phyloP scores from a whole-genome alignment of 257 asterid genomes.

The Cruciata laevipes region DNA sequence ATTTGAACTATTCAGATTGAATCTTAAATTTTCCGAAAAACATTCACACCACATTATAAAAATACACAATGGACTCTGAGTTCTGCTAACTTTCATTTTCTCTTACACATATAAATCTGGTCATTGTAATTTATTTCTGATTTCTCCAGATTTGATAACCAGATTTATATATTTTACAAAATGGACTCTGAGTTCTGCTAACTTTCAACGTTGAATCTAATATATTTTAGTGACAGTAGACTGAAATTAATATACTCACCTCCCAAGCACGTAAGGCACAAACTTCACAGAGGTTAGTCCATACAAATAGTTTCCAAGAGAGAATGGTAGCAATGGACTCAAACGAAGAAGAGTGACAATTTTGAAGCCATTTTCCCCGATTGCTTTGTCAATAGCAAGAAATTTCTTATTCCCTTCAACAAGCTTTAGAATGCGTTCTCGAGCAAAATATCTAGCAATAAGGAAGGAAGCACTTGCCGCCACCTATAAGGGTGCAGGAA shows the following conservation, averaged over 20 bases:
- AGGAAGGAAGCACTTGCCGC: conserved; percentile 92
- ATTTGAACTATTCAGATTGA: not conserved
- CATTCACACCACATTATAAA: not conserved
- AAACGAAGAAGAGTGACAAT: conserved; percentile 95
- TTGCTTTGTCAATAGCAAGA: conserved; percentile 94
- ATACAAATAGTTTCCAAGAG: conserved; percentile 87
- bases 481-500: conserved; percentile 40
- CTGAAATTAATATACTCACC: conserved; percentile 35
- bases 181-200: too few species aligned
- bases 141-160: too few species aligned
- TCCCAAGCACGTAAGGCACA: conserved; percentile 87
- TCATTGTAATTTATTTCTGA: not conserved
- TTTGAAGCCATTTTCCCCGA: conserved; percentile 91
- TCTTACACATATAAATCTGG: not conserved
- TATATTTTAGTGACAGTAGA: not conserved
- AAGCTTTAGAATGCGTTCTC: conserved; percentile 89
- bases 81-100: not conserved
- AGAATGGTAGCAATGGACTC: conserved; percentile 97
- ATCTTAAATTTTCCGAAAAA: not conserved
- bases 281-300: conserved; percentile 95
- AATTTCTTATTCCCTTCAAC: conserved; percentile 94
- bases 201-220: not conserved
- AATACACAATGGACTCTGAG: not conserved
- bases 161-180: too few species aligned
- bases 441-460: conserved; percentile 97